phyloP scores from a whole-genome alignment of 2,329 filamentous ascomycete species.

The Neopestalotiopsis sp. region DNA sequence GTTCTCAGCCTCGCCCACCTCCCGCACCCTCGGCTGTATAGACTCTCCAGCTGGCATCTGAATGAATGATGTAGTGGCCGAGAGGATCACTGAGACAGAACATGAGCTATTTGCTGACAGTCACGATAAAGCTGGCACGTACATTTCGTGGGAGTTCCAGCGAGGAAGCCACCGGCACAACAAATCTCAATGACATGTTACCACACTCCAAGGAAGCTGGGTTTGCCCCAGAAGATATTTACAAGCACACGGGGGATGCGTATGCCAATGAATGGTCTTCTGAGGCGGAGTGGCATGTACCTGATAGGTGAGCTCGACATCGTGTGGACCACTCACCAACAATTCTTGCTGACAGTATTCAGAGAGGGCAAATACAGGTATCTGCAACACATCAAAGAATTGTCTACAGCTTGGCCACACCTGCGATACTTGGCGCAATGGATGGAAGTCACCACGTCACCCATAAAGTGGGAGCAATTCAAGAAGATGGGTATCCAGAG shows the following conservation, averaged over 20 bases:
- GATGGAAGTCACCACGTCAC: constrained; percentile 32
- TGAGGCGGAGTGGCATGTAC: background rate
- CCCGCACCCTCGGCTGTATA: too few species aligned
- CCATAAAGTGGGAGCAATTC: constrained; percentile 32
- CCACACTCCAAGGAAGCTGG: constrained; percentile 9
- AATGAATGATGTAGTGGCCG: too few species aligned
- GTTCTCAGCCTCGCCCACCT: background rate
- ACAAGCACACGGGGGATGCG: background rate
- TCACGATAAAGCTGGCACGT: background rate
- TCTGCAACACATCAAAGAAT: constrained; percentile 4
- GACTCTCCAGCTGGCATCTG: too few species aligned
- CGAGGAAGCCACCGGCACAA: background rate
- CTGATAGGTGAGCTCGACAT: background rate
- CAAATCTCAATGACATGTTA: constrained; percentile 8
- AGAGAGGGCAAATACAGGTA: background rate
- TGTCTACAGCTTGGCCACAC: constrained; percentile 25
- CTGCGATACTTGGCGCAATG: constrained; percentile 30
- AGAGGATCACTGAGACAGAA: too few species aligned
- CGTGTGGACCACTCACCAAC: too few species aligned
- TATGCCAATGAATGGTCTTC: background rate
- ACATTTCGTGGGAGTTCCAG: background rate
- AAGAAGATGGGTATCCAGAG: background rate
- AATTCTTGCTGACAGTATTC: too few species aligned
- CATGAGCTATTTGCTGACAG: background rate
- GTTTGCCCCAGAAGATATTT: background rate